These are phyloP conservation scores for Suillus paluster DNA, from an alignment of 768 basidiomycete genomes.

Conservation along the genomic window DNA sequence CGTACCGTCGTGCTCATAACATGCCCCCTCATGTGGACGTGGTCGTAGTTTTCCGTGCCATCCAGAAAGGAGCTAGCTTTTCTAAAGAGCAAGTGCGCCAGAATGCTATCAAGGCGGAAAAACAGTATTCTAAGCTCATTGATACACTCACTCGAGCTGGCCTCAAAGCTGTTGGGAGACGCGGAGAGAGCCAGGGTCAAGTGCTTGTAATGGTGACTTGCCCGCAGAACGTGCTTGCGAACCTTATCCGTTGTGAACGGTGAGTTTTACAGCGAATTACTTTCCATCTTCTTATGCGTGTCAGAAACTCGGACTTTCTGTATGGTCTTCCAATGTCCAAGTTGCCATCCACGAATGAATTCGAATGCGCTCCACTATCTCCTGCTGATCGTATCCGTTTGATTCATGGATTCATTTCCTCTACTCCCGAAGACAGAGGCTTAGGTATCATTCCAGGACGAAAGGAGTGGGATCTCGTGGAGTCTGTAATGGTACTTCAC, in stretches of 20 bases:
- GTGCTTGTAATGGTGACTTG: slow-evolving; percentile 79
- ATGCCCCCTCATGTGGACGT: slow-evolving; percentile 70
- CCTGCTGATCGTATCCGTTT: slow-evolving; percentile 83
- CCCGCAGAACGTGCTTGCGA: slow-evolving; percentile 59
- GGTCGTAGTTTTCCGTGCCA: slow-evolving; percentile 70
- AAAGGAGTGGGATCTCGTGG: slow-evolving; percentile 78
- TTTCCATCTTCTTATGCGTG: not conserved
- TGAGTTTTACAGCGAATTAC: slow-evolving; percentile 38
- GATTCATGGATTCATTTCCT: slow-evolving; percentile 71
- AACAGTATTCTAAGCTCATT: slow-evolving; percentile 70
- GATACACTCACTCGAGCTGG: slow-evolving; percentile 63
- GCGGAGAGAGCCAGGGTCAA: slow-evolving; percentile 78
- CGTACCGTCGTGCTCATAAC: not conserved
- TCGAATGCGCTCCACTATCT: slow-evolving; percentile 52
- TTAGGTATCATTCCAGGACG: slow-evolving; percentile 79
- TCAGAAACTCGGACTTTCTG: slow-evolving; percentile 76
- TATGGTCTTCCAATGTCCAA: slow-evolving; percentile 68
- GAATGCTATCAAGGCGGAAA: slow-evolving; percentile 65
- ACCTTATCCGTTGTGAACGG: slow-evolving; percentile 77
- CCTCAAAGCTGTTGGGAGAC: slow-evolving; percentile 71
- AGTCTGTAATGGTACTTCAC: slow-evolving; percentile 83
- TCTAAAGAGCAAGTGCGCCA: slow-evolving; percentile 67
- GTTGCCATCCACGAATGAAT: slow-evolving; percentile 44
- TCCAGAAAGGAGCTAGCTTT: slow-evolving; percentile 38
- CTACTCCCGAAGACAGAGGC: slow-evolving; percentile 75